These are phyloP conservation scores for Diplodia mutila DNA, from an alignment of 2,329 filamentous ascomycete species.

Conservation along the genomic window DNA sequence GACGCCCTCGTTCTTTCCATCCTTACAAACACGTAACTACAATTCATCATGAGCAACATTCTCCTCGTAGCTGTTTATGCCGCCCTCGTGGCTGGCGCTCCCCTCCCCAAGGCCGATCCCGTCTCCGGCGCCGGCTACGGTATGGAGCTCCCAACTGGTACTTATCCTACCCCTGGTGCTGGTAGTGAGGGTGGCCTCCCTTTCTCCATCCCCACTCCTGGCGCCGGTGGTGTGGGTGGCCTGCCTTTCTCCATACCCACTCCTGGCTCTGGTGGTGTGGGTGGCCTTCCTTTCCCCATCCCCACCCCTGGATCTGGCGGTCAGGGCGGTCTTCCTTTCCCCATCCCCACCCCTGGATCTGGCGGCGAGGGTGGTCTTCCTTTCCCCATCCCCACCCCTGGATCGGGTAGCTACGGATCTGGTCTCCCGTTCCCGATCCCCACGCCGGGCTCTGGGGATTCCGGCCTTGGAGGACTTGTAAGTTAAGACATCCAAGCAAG, in stretches of 20 bases:
- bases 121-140: background rate
- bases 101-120: slow-evolving; percentile 10
- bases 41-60: slow-evolving; percentile 10
- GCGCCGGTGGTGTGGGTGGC: background rate
- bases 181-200: background rate
- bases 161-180: background rate
- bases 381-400: background rate
- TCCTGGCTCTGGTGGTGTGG: background rate
- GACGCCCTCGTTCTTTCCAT: slow-evolving; percentile 10
- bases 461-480: too few relatives aligned
- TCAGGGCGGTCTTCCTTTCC: background rate
- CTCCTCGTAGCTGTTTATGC: slow-evolving; percentile 5
- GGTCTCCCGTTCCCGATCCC: slow-evolving; percentile 1
- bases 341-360: background rate
- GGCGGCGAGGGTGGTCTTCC: background rate
- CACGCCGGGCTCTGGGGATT: background rate
- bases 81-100: slow-evolving; percentile 16
- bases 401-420: too few relatives aligned
- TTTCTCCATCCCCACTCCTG: background rate
- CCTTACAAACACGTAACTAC: background rate
- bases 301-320: background rate
- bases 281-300: background rate
- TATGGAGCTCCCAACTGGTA: background rate
- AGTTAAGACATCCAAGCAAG: too few relatives aligned
- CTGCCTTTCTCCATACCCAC: too few relatives aligned